Percentiles rank a stretch among this genome's conserved stretches.
phyloP scores from a whole-genome alignment of 768 basidiomycete genomes.

The Lactifluus piperatus region DNA sequence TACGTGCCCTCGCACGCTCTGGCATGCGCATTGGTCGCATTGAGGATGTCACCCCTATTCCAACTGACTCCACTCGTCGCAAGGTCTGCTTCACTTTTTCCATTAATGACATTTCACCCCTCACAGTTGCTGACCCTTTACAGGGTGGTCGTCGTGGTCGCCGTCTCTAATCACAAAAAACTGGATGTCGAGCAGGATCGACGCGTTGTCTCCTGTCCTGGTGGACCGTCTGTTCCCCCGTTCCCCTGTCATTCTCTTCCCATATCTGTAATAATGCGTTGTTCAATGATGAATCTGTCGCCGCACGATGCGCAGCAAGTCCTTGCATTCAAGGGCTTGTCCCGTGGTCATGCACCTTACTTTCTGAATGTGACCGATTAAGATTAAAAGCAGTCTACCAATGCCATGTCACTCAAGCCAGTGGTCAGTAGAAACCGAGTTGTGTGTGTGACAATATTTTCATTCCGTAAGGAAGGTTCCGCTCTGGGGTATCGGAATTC shows the following conservation, averaged over 20 bases:
- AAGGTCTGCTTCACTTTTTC: slow-evolving; percentile 56
- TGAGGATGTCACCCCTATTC: slow-evolving; percentile 96
- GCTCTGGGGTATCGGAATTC: background rate
- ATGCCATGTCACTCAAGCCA: background rate
- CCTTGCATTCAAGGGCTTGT: slow-evolving; percentile 43
- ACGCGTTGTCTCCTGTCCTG: too few relatives aligned
- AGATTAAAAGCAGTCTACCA: background rate
- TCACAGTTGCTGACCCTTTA: background rate
- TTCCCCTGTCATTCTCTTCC: too few relatives aligned
- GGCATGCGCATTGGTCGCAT: slow-evolving; percentile 98
- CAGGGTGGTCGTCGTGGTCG: slow-evolving; percentile 99
- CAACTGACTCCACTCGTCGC: slow-evolving; percentile 93
- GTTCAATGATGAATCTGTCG: slow-evolving; percentile 55
- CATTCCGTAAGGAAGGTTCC: background rate
- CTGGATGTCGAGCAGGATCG: too few relatives aligned
- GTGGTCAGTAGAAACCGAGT: background rate
- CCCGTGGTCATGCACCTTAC: slow-evolving; percentile 56
- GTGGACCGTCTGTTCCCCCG: too few relatives aligned
- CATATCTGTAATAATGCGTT: slow-evolving; percentile 30
- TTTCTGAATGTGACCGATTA: slow-evolving; percentile 6
- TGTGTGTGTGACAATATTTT: background rate
- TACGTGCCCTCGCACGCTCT: slow-evolving; percentile 95
- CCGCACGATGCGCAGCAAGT: slow-evolving; percentile 82
- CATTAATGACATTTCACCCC: background rate
- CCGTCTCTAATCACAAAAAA: slow-evolving; percentile 53